Evolutionary conservation across 345 rosid genomes (phyloP).

Genomic region (Bruguiera sexangula): DNA sequence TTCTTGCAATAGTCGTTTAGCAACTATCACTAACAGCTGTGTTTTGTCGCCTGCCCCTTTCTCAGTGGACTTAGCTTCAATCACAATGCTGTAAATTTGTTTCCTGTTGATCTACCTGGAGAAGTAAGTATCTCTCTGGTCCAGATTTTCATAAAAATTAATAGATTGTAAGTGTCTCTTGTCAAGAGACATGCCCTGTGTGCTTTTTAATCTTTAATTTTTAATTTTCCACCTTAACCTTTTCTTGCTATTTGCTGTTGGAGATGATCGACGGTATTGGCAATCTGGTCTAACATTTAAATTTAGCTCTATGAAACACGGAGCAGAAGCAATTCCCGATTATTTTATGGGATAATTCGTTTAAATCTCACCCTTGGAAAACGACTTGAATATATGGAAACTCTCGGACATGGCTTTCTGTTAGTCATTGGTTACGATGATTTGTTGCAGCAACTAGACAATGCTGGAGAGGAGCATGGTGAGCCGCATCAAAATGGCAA

Average conservation of each 20-base stretch:
- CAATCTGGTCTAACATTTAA: too few relatives aligned
- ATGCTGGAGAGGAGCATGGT: slow-evolving; percentile 21
- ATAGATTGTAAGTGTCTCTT: neutral
- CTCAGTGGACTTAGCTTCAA: slow-evolving; percentile 71
- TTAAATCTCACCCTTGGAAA: too few relatives aligned
- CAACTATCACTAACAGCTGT: slow-evolving; percentile 7
- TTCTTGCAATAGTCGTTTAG: neutral
- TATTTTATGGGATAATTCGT: too few relatives aligned
- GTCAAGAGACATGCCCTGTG: neutral
- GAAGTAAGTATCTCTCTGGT: slow-evolving; percentile 49
- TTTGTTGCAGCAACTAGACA: slow-evolving; percentile 33
- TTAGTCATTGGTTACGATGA: too few relatives aligned
- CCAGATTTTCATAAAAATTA: neutral
- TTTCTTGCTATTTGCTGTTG: too few relatives aligned
- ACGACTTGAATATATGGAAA: too few relatives aligned
- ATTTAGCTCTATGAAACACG: too few relatives aligned
- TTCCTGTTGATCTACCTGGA: slow-evolving; percentile 50
- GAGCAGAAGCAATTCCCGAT: too few relatives aligned
- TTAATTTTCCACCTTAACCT: neutral
- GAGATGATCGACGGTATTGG: too few relatives aligned
- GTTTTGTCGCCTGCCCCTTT: slow-evolving; percentile 1
- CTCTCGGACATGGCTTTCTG: too few relatives aligned
- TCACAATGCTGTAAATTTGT: slow-evolving; percentile 65
- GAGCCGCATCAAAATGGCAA: slow-evolving; percentile 21
- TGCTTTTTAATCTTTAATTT: neutral